Evolutionary conservation across 768 basidiomycete genomes (phyloP).

Genomic region (Cystofilobasidium ferigula): DNA sequence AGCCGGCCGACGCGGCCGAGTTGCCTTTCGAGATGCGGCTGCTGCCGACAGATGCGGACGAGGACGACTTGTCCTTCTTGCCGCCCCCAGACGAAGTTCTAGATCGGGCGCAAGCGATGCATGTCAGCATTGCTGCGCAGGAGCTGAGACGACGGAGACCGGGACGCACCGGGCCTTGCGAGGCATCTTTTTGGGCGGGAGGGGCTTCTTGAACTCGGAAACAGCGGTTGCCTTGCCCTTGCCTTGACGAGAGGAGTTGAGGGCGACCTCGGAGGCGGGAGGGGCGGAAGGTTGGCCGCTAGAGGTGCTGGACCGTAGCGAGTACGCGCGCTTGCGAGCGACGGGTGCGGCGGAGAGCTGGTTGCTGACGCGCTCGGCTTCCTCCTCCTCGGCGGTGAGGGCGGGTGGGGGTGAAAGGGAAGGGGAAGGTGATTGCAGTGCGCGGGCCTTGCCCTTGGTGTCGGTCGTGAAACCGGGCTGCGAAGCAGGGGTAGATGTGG

Average conservation of each 20-base stretch:
- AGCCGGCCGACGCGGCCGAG: neutral
- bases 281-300: neutral
- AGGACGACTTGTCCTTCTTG: neutral
- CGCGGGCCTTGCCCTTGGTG: conserved; percentile 19
- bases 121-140: neutral
- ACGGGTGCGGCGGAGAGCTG: neutral
- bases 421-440: neutral
- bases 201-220: conserved; percentile 10
- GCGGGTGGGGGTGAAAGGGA: conserved; percentile 11
- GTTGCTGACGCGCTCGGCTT: neutral
- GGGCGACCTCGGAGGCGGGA: neutral
- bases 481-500: conserved; percentile 20
- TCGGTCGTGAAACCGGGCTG: neutral
- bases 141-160: neutral
- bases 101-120: neutral
- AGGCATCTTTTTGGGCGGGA: neutral
- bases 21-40: neutral
- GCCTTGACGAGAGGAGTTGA: neutral
- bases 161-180: conserved; percentile 10
- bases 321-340: conserved; percentile 5
- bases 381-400: conserved; percentile 4
- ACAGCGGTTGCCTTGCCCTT: conserved; percentile 11
- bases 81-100: neutral
- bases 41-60: neutral
- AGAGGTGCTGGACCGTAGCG: conserved; percentile 4